phyloP scores from a whole-genome alignment of 2,329 filamentous ascomycete species.

The Bipolaris zeicola region DNA sequence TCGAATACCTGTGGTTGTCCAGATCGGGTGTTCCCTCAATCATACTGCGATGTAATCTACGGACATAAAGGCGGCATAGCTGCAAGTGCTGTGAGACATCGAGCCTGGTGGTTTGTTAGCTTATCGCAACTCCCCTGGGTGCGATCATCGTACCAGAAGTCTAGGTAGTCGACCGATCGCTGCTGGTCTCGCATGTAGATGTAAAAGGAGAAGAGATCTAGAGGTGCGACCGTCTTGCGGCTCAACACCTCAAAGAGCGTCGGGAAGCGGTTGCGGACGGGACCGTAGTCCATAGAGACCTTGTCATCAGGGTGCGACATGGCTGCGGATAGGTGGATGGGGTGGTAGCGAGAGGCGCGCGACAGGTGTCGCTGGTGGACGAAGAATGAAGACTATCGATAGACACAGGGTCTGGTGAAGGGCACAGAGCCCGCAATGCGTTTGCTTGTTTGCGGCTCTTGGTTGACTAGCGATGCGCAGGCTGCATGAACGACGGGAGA shows the following conservation, averaged over 20 bases:
- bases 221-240: slow-evolving; percentile 89
- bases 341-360: slow-evolving; percentile 23
- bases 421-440: slow-evolving; percentile 30
- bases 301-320: slow-evolving; percentile 31
- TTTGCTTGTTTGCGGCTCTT: slow-evolving; percentile 11
- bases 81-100: slow-evolving; percentile 99
- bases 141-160: slow-evolving; percentile 79
- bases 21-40: slow-evolving; percentile 91
- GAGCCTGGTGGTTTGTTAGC: slow-evolving; percentile 68
- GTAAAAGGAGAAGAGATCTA: slow-evolving; percentile 98
- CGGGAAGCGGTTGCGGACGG: slow-evolving; percentile 78
- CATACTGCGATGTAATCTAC: slow-evolving; percentile 90
- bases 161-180: slow-evolving; percentile 94
- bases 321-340: slow-evolving; percentile 12
- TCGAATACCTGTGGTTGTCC: slow-evolving; percentile 82
- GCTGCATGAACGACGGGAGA: slow-evolving; percentile 23
- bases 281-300: slow-evolving; percentile 14
- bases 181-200: slow-evolving; percentile 99
- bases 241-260: slow-evolving; percentile 96
- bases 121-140: background rate
- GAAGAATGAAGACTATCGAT: slow-evolving; percentile 29
- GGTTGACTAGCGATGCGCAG: slow-evolving; percentile 11
- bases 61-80: slow-evolving; percentile 93
- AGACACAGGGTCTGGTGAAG: slow-evolving; percentile 22
- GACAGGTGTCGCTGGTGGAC: slow-evolving; percentile 20